Conservation (phyloP, 116 monocot species). For the Iris pallida region DNA sequence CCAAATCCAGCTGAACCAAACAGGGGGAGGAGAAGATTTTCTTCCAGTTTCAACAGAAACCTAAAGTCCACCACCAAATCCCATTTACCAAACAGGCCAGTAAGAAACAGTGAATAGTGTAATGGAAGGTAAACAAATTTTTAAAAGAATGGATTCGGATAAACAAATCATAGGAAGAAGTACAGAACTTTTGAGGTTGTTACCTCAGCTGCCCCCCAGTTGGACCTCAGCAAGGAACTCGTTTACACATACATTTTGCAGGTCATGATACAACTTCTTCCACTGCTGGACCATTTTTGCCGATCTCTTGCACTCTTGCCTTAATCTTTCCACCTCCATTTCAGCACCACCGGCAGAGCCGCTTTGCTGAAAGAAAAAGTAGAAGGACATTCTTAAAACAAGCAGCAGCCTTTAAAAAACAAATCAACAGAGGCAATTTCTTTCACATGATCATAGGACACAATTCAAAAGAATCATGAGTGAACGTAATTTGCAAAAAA, state of each 20-base stretch:
- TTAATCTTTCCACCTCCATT: slow-evolving; percentile 67
- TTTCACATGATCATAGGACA: no score
- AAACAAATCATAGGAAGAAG: background rate
- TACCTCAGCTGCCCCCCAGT: background rate
- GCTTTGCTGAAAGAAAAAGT: slow-evolving; percentile 37
- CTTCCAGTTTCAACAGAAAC: no score
- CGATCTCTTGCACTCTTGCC: slow-evolving; percentile 34
- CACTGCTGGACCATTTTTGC: slow-evolving; percentile 42
- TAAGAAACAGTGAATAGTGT: no score
- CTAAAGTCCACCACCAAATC: no score
- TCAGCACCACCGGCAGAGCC: slow-evolving; percentile 49
- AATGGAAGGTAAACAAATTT: background rate
- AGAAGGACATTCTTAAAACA: background rate
- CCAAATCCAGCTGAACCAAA: no score
- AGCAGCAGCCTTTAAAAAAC: background rate
- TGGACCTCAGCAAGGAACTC: slow-evolving; percentile 26
- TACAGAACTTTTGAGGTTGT: background rate
- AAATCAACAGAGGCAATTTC: background rate
- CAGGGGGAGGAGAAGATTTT: no score
- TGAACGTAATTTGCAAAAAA: background rate
- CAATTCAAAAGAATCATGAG: background rate
- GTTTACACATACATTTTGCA: slow-evolving; percentile 36
- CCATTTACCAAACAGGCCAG: no score
- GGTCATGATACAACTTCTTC: slow-evolving; percentile 62
- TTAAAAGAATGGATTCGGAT: background rate